Evolutionary conservation across 1,284 basidiomycete genomes (phyloP).

Genomic region (Tremellales sp.): DNA sequence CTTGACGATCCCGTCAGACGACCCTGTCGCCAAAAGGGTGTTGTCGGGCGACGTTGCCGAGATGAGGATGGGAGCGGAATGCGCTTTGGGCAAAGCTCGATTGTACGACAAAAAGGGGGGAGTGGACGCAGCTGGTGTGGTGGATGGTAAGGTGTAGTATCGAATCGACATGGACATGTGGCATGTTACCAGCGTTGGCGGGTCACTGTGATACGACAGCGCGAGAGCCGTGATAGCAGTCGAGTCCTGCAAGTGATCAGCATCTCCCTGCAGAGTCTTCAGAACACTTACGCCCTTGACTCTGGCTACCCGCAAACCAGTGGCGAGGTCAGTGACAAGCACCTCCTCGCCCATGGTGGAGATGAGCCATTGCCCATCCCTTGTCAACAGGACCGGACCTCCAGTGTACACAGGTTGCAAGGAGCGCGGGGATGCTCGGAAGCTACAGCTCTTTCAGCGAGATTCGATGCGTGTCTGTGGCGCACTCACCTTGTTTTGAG

Average conservation of each 20-base stretch:
- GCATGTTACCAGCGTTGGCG: constrained; percentile 51
- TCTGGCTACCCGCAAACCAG: constrained; percentile 69
- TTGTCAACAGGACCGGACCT: constrained; percentile 75
- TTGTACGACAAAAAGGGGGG: constrained; percentile 53
- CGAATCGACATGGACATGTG: constrained; percentile 53
- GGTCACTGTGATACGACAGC: constrained; percentile 43
- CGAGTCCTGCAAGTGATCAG: constrained; percentile 48
- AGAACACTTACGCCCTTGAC: constrained; percentile 67
- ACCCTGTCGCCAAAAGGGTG: constrained; percentile 89
- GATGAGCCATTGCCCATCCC: constrained; percentile 73
- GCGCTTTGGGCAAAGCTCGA: constrained; percentile 73
- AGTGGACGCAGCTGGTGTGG: constrained; percentile 16
- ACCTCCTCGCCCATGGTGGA: constrained; percentile 85
- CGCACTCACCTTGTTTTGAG: constrained; percentile 40
- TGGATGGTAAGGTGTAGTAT: constrained; percentile 50
- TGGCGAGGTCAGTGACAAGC: constrained; percentile 71
- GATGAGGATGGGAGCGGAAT: constrained; percentile 89
- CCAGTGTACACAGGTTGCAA: constrained; percentile 73
- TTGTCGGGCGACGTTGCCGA: constrained; percentile 77
- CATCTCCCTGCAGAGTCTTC: not conserved
- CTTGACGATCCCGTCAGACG: constrained; percentile 93
- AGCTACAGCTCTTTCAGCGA: constrained; percentile 21
- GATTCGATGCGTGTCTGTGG: not conserved
- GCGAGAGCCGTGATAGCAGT: constrained; percentile 54
- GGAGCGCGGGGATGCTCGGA: constrained; percentile 45